Conservation (phyloP, 1,284 basidiomycete genomes). For the Ceratobasidium papillatum region DNA sequence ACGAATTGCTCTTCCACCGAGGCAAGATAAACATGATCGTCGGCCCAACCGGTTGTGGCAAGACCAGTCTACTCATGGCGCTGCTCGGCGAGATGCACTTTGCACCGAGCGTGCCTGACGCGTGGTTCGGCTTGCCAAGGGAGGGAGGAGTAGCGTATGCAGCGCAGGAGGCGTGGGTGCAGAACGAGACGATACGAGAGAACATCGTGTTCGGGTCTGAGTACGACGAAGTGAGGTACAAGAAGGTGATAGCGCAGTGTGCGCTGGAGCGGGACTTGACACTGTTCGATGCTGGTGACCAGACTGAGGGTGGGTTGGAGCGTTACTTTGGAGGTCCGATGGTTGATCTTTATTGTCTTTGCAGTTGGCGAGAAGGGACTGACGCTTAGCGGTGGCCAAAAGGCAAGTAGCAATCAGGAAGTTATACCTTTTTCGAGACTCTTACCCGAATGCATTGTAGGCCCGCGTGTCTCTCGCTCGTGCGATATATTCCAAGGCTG, state of each 20-base stretch:
- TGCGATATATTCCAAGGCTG: constrained; percentile 78
- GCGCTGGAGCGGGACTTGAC: constrained; percentile 55
- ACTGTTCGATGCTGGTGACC: constrained; percentile 67
- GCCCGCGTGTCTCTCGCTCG: constrained; percentile 84
- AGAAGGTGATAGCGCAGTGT: constrained; percentile 55
- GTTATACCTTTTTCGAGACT: constrained; percentile 43
- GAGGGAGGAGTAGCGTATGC: constrained; percentile 74
- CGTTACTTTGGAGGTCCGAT: neutral
- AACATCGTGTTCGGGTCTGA: constrained; percentile 65
- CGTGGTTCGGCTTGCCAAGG: constrained; percentile 73
- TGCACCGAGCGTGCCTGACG: constrained; percentile 59
- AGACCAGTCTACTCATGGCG: constrained; percentile 61
- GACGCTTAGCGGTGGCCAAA: constrained; percentile 75
- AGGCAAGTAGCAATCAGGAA: constrained; percentile 63
- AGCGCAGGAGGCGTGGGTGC: constrained; percentile 80
- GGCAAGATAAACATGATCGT: constrained; percentile 68
- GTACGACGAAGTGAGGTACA: constrained; percentile 62
- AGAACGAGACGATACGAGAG: constrained; percentile 64
- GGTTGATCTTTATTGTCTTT: neutral
- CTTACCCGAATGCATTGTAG: constrained; percentile 55
- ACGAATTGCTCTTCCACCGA: constrained; percentile 63
- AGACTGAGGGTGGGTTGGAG: constrained; percentile 60
- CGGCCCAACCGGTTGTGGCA: constrained; percentile 64
- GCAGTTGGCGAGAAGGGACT: constrained; percentile 69
- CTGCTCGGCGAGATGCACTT: constrained; percentile 64